Percentiles rank a stretch among this genome's conserved stretches.
phyloP scores from a whole-genome alignment of 192 early-diverging fungal genomes.

The Entomortierella chlamydospora region DNA sequence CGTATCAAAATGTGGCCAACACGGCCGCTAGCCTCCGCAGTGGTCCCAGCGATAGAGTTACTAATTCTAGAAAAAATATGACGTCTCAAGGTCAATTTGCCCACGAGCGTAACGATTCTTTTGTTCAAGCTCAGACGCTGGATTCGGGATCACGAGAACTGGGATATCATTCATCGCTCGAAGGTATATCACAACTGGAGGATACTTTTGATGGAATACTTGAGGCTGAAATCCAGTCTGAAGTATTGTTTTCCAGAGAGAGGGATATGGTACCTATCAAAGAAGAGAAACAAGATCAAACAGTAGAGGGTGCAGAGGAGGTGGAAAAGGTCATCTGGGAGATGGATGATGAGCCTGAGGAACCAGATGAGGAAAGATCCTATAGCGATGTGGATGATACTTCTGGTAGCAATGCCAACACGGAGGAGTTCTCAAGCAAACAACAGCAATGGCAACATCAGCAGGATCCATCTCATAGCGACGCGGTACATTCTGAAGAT shows the following conservation, averaged over 20 bases:
- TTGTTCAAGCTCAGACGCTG: no score
- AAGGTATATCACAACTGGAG: slow-evolving; percentile 1
- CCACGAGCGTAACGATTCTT: no score
- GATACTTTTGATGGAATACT: background rate
- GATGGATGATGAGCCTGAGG: slow-evolving; percentile 20
- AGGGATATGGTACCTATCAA: background rate
- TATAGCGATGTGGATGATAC: background rate
- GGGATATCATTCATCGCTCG: background rate
- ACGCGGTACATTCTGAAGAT: background rate
- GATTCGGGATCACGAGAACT: no score
- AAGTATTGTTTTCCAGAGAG: background rate
- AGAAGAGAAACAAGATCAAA: background rate
- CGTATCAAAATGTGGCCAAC: no score
- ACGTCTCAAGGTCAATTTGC: no score
- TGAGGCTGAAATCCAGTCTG: background rate
- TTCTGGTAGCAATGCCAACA: background rate
- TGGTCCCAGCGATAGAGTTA: no score
- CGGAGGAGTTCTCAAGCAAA: background rate
- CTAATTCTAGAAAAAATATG: no score
- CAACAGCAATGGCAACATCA: no score
- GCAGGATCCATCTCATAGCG: background rate
- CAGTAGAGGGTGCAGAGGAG: background rate
- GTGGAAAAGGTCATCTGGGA: slow-evolving; percentile 37
- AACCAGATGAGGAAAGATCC: no score
- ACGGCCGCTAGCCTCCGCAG: no score